These are phyloP conservation scores for Saccharum spontaneum DNA, from an alignment of 176 grass and related monocot species.

Conservation along the genomic window DNA sequence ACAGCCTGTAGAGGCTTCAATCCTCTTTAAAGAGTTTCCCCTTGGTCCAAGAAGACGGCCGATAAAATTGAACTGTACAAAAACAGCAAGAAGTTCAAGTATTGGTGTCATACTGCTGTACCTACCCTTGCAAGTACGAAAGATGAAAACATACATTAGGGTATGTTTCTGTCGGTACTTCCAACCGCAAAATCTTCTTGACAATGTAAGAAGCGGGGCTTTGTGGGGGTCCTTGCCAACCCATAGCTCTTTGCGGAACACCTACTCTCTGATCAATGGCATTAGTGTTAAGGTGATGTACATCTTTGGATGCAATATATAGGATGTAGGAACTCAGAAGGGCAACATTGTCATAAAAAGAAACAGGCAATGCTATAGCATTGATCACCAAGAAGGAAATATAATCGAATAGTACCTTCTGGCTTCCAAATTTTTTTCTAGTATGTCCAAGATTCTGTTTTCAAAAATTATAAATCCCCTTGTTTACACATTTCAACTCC, in stretches of 20 bases:
- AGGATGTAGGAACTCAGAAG: constrained; percentile 9
- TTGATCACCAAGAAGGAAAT: constrained; percentile 3
- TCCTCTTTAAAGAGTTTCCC: constrained; percentile 95
- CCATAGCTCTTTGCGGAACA: constrained; percentile 60
- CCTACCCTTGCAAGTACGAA: constrained; percentile 21
- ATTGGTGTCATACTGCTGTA: neutral
- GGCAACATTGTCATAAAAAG: neutral
- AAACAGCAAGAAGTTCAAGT: constrained; percentile 30
- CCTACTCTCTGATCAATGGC: constrained; percentile 59
- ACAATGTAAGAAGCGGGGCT: constrained; percentile 76
- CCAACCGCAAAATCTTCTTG: constrained; percentile 92
- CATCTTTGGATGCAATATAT: neutral
- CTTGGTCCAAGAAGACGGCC: constrained; percentile 96
- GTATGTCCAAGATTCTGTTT: neutral
- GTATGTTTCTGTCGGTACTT: constrained; percentile 76
- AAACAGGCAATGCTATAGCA: neutral
- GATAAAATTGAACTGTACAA: constrained; percentile 93
- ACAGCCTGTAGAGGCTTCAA: constrained; percentile 90
- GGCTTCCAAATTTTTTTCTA: neutral
- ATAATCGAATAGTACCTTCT: neutral
- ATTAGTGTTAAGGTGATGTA: constrained; percentile 21
- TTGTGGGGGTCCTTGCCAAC: constrained; percentile 78
- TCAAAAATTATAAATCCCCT: neutral
- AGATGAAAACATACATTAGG: constrained; percentile 63
- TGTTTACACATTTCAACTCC: constrained; percentile 8